Evolutionary conservation across 139 green algal genomes (phyloP).

Genomic region (Spirogloea muscicola): DNA sequence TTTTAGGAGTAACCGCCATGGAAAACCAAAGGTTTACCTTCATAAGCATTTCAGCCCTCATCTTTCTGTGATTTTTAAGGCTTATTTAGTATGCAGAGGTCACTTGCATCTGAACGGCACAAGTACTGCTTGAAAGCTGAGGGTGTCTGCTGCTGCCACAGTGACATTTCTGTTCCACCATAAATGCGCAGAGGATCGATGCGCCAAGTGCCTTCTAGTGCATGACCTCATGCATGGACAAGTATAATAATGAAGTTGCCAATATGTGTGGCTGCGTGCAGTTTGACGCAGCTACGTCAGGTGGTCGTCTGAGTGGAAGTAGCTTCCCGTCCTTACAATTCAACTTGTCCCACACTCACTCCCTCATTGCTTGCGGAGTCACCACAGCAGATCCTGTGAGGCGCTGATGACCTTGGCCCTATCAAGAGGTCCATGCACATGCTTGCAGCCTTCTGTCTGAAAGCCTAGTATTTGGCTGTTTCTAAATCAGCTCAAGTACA

Average conservation of each 20-base stretch:
- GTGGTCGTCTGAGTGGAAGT: no score
- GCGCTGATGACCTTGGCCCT: not conserved
- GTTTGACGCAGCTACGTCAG: no score
- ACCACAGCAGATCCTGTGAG: not conserved
- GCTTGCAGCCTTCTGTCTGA: not conserved
- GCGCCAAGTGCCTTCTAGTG: not conserved
- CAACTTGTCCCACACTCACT: conserved; percentile 1
- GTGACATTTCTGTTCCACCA: no score
- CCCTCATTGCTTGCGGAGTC: conserved; percentile 10
- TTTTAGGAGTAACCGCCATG: conserved; percentile 1
- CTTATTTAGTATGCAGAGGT: not conserved
- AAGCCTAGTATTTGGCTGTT: not conserved
- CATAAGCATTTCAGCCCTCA: not conserved
- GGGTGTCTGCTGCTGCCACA: no score
- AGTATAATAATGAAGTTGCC: no score
- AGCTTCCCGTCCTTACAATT: not conserved
- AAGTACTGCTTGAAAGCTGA: no score
- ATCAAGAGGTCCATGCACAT: not conserved
- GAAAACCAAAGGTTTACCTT: conserved; percentile 4
- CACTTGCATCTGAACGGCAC: no score
- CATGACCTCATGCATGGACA: not conserved
- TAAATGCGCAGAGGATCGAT: no score
- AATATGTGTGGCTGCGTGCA: no score
- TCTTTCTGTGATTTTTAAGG: not conserved
- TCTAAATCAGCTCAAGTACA: not conserved